Base-by-base conservation (phyloP, 1,284 basidiomycete genomes). In the Boletus semigastroideus region DNA sequence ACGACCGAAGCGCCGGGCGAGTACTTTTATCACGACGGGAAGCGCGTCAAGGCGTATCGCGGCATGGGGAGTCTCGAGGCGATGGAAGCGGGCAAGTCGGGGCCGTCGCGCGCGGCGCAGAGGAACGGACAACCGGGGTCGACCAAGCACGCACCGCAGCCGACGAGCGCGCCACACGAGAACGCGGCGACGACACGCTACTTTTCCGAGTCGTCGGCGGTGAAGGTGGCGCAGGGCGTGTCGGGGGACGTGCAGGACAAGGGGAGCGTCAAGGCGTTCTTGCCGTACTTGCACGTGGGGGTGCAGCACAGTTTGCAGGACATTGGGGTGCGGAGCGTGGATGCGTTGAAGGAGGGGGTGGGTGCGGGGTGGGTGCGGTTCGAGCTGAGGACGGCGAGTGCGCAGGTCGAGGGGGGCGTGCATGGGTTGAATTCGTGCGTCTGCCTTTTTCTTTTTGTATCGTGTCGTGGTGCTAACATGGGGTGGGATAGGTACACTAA, bases 1-100 rank as follows among this genome's bases (percentile, higher is more conserved):
- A 98, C 96, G 41, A 90, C 93, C 57, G 96, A 99, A 72, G 94
- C 94, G 1, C 96, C 97, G 1, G 97, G 97, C 61, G 95, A 98
- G 74, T 99, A 98, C 79, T 98, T 96, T 72, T 98, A 96, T 74
- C 94, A 98, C 69, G 95, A 98, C 64, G 96, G 96, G 61, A 96
- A 98, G 80, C 87, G 97, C 42, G 92, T 99, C 69, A 99, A 99
- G 80, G 86, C 95, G 37, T 99, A 99, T 77, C 89, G 97, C 56
- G 96, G 97, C 12, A 99, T 99, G 96, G 96, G 96, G 38, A 92
- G 89, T 62, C 79, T 97, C 63, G 94, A 97, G 74, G 94, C 94
- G 12, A 98, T 98, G 94, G 92, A 94, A 64, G 86, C 93, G 67
- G 87, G 89, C 48, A 87, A 85, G 65, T 72, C 78, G 22, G 22